These are phyloP conservation scores for Stephanodiscus triporus DNA, from an alignment of 108 stramenopile genomes.

Conservation along the genomic window DNA sequence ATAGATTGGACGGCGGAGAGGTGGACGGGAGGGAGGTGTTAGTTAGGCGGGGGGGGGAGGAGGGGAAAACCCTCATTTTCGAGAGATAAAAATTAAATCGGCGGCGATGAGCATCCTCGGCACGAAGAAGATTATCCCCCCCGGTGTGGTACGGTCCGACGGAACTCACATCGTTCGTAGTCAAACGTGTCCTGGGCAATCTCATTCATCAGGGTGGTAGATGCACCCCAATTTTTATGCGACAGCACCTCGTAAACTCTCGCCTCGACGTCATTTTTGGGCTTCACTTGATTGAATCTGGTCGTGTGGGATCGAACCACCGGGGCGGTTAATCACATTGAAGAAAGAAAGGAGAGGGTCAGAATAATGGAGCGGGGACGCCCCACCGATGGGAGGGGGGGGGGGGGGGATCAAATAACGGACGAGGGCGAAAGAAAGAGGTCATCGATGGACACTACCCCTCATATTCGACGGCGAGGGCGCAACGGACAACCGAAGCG, in stretches of 20 bases:
- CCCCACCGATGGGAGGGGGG: too few species aligned
- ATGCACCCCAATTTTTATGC: slow-evolving; percentile 98
- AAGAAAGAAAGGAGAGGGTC: slow-evolving; percentile 4
- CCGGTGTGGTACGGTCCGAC: too few species aligned
- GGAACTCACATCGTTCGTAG: slow-evolving; percentile 79
- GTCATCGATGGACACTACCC: background rate
- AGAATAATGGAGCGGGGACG: background rate
- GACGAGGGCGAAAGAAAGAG: too few species aligned
- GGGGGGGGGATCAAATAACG: too few species aligned
- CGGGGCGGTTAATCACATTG: background rate
- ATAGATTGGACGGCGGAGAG: background rate
- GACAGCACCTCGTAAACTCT: slow-evolving; percentile 96
- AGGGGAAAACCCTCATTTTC: too few species aligned
- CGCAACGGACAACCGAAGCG: too few species aligned
- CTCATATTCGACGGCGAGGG: slow-evolving; percentile 10
- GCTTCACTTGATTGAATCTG: slow-evolving; percentile 91
- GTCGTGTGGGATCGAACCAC: background rate
- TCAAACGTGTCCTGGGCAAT: slow-evolving; percentile 94
- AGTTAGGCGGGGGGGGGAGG: too few species aligned
- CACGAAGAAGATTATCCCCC: too few species aligned
- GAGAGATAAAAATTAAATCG: too few species aligned
- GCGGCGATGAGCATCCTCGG: too few species aligned
- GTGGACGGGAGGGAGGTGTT: too few species aligned
- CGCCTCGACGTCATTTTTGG: slow-evolving; percentile 93
- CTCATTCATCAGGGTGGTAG: slow-evolving; percentile 94